A percentile compares a stretch with the other conserved stretches of the same genome.
Conservation (phyloP, 495 filamentous ascomycete species). For the Bathelium albidoporum region DNA sequence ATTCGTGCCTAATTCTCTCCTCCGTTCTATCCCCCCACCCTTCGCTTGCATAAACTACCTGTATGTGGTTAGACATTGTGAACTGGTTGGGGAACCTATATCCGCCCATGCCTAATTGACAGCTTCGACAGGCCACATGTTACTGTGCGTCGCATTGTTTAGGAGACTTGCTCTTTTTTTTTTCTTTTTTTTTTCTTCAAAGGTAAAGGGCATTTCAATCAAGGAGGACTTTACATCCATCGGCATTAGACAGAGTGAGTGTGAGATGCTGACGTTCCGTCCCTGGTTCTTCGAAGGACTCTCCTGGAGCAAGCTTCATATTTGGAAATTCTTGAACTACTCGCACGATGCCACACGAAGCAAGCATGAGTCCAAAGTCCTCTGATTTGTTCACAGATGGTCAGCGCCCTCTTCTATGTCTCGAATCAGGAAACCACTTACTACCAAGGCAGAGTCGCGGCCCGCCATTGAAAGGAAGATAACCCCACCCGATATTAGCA, state of each 20-base stretch:
- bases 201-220: neutral
- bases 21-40: too few species aligned
- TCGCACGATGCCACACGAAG: constrained; percentile 1
- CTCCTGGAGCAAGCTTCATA: neutral
- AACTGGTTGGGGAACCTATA: too few species aligned
- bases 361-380: constrained; percentile 4
- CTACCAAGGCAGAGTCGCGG: constrained; percentile 30
- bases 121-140: too few species aligned
- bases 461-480: constrained; percentile 35
- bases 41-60: too few species aligned
- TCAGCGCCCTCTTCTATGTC: neutral
- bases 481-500: constrained; percentile 26
- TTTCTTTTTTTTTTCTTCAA: too few species aligned
- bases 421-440: neutral
- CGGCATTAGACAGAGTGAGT: constrained; percentile 1
- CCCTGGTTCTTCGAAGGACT: neutral
- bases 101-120: neutral
- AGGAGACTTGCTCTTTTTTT: neutral
- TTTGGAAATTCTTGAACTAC: constrained; percentile 3
- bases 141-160: too few species aligned
- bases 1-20: too few species aligned
- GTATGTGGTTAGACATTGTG: too few species aligned
- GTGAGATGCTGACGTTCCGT: constrained; percentile 3
- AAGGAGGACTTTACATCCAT: constrained; percentile 1
- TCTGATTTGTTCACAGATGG: neutral